These are phyloP conservation scores for Thalassiosira allenii DNA, from an alignment of 352 stramenopile genomes.

Conservation along the genomic window DNA sequence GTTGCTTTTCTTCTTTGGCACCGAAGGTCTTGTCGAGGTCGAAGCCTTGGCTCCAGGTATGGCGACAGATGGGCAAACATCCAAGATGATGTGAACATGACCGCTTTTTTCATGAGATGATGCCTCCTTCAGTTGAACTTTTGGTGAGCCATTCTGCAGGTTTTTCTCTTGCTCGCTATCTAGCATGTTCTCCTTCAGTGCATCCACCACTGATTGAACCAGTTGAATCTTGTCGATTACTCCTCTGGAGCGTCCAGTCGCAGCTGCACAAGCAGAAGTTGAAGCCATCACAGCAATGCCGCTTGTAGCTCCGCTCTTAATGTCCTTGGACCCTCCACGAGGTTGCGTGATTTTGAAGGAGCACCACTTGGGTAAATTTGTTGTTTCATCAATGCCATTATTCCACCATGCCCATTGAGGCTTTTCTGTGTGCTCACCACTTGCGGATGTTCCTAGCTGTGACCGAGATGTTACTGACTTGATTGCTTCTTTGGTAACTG, in stretches of 20 bases:
- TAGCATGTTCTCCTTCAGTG: conserved; percentile 22
- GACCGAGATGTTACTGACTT: conserved; percentile 19
- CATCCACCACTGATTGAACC: conserved; percentile 29
- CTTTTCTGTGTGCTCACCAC: conserved; percentile 32
- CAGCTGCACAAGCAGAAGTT: conserved; percentile 49
- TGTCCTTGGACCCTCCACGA: too few species aligned
- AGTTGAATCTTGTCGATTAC: conserved; percentile 45
- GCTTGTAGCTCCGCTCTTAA: too few species aligned
- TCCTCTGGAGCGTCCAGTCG: conserved; percentile 45
- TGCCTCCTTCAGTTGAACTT: conserved; percentile 22
- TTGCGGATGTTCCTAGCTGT: background rate
- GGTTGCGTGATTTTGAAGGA: conserved; percentile 56
- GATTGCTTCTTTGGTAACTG: conserved; percentile 40
- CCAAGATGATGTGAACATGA: conserved; percentile 39
- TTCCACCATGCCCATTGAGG: conserved; percentile 54
- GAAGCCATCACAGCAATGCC: conserved; percentile 34
- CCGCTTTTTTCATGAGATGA: conserved; percentile 54
- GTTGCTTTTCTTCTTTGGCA: too few species aligned
- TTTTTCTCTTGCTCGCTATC: conserved; percentile 18
- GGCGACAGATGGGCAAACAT: too few species aligned
- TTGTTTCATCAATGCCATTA: conserved; percentile 2
- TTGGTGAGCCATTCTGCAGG: background rate
- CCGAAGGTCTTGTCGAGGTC: too few species aligned
- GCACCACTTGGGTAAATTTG: conserved; percentile 51
- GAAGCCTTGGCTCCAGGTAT: too few species aligned